These are phyloP conservation scores for Mycena olivaceomarginata DNA, from an alignment of 768 basidiomycete genomes.

Conservation along the genomic window DNA sequence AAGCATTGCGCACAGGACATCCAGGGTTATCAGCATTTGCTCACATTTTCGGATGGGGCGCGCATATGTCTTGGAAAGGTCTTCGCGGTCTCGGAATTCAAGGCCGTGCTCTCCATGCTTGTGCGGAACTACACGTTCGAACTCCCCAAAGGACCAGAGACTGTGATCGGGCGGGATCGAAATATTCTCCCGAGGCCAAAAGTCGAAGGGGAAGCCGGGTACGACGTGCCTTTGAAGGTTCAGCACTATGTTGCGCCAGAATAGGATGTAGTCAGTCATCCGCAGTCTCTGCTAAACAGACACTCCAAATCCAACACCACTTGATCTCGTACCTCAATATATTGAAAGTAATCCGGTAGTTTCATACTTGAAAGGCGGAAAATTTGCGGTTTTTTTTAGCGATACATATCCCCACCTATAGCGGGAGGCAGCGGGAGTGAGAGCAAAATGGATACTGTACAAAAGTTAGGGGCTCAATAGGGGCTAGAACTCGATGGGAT, in stretches of 20 bases:
- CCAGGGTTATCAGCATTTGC: slow-evolving; percentile 57
- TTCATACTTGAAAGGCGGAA: too few relatives aligned
- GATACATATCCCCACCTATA: too few relatives aligned
- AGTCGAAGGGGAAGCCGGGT: slow-evolving; percentile 54
- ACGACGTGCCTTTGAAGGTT: slow-evolving; percentile 50
- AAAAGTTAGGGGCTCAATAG: too few relatives aligned
- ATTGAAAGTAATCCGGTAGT: too few relatives aligned
- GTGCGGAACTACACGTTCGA: slow-evolving; percentile 64
- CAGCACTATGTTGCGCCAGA: neutral
- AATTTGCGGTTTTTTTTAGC: too few relatives aligned
- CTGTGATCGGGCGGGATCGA: slow-evolving; percentile 54
- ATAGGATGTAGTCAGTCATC: neutral
- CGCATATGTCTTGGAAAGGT: slow-evolving; percentile 54
- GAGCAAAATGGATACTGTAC: too few relatives aligned
- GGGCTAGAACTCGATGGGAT: slow-evolving; percentile 40
- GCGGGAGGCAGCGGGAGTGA: too few relatives aligned
- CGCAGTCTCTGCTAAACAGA: too few relatives aligned
- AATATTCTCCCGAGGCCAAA: slow-evolving; percentile 60
- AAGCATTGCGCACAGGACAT: slow-evolving; percentile 49
- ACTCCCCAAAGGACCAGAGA: slow-evolving; percentile 58
- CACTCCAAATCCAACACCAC: too few relatives aligned
- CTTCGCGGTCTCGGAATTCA: slow-evolving; percentile 60
- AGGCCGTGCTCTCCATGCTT: slow-evolving; percentile 64
- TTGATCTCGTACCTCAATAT: too few relatives aligned
- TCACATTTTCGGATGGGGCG: slow-evolving; percentile 60